Conservation (phyloP, 805 yeast genomes). For the Yarrowia sp. region DNA sequence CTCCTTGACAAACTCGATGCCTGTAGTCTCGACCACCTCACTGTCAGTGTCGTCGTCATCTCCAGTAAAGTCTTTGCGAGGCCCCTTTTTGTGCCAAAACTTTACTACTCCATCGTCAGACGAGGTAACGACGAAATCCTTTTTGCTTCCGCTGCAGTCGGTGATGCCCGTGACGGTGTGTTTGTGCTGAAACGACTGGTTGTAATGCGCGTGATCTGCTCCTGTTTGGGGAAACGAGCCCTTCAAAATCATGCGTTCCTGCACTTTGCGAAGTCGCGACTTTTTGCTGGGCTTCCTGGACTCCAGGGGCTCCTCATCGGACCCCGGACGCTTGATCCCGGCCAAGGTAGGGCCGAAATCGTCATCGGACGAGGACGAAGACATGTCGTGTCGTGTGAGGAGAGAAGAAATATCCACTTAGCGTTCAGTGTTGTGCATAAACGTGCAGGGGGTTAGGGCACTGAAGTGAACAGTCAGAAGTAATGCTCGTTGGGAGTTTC, state of each 20-base stretch:
- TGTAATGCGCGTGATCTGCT: slow-evolving; percentile 23
- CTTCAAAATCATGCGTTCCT: slow-evolving; percentile 9
- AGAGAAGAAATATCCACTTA: slow-evolving; percentile 4
- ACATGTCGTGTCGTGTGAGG: background rate
- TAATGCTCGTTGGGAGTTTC: background rate
- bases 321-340: slow-evolving; percentile 16
- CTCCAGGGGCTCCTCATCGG: slow-evolving; percentile 30
- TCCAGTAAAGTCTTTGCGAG: slow-evolving; percentile 8
- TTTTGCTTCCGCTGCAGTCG: slow-evolving; percentile 31
- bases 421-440: slow-evolving; percentile 25
- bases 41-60: slow-evolving; percentile 40
- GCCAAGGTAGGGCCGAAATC: slow-evolving; percentile 40
- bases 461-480: background rate
- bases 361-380: slow-evolving; percentile 30
- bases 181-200: slow-evolving; percentile 34
- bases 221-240: slow-evolving; percentile 30
- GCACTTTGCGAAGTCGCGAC: slow-evolving; percentile 27
- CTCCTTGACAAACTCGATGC: slow-evolving; percentile 50
- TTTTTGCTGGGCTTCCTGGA: slow-evolving; percentile 21
- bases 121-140: slow-evolving; percentile 47
- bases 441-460: slow-evolving; percentile 9
- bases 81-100: slow-evolving; percentile 48
- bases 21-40: slow-evolving; percentile 21
- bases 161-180: slow-evolving; percentile 17
- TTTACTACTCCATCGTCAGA: slow-evolving; percentile 51